Evolutionary conservation across 768 basidiomycete species (phyloP), one percentile per base, ranked within the genome.

Genomic region (Nidularia pulvinata): DNA sequence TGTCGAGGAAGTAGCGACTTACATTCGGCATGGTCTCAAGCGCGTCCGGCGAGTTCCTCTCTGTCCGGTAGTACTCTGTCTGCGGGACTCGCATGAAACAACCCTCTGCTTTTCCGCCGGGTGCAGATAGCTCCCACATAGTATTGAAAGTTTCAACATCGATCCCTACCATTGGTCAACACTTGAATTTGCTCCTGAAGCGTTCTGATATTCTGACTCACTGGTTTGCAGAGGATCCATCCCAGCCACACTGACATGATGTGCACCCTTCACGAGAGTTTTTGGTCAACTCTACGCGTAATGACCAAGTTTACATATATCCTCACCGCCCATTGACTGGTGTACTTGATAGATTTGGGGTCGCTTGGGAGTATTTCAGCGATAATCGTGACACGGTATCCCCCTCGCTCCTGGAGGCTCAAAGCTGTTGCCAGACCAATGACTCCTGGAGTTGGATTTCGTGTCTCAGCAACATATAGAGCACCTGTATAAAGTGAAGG

Each of bases 391-490:
- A 92, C 89, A 3, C 70, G 69, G 62, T 86, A 85, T 5, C 69
- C 73, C 5, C 81, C 80, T 19, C 71, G 75, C 58, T 88, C 83
- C 64, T 88, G 88, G 14, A 90, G 69, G 53, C 71, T 81, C 30
- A 92, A 64, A 0, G 88, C 91, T 3, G 91, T 88, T 1, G 88
- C 84, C 19, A 93, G 74, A 5, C 91, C 91, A 33, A 91, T 70
- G 3, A 91, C 88, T 25, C 90, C 90, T 92, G 19, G 44, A 14
- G 48, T 49, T 32, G n/a, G 7, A 53, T 2, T 13, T 45, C 9
- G 46, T 33, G 16, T 19, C 6, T 14, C 13, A 37, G 5, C 33
- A 33, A 25, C 7, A 11, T 13, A 6, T 1, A 36, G 13, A 44
- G 22, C 36, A 63, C 60, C 62, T 52, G 60, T 60, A 30, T 4